Evolutionary conservation across 148 eudicot genomes (phyloP).

Genomic region (Silene latifolia): DNA sequence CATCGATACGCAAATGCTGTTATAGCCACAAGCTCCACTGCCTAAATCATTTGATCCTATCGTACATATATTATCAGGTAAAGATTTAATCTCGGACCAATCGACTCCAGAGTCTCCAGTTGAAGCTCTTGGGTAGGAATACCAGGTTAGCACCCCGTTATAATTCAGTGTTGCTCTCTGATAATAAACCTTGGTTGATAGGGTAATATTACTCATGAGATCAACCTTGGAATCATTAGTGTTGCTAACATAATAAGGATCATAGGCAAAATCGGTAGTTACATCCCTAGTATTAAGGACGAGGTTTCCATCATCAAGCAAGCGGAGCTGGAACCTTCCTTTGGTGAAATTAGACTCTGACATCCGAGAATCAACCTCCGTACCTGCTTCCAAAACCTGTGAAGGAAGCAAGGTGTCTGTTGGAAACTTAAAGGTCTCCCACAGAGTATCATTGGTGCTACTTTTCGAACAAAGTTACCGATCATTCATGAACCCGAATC

Average conservation of each 20-base stretch:
- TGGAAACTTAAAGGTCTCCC: constrained; percentile 46
- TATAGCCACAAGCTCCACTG: constrained; percentile 52
- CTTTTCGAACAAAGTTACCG: constrained; percentile 40
- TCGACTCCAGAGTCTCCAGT: neutral
- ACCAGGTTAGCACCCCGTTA: constrained; percentile 43
- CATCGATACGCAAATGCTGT: constrained; percentile 41
- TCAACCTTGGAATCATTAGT: neutral
- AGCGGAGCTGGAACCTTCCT: constrained; percentile 41
- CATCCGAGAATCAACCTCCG: constrained; percentile 22
- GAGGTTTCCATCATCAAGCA: constrained; percentile 20
- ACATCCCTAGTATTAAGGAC: constrained; percentile 18
- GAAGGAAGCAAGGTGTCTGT: constrained; percentile 52
- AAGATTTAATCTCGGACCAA: constrained; percentile 26
- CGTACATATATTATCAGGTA: constrained; percentile 44
- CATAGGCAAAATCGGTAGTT: neutral
- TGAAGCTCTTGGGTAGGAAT: constrained; percentile 27
- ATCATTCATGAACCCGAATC: constrained; percentile 38
- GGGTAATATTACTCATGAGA: constrained; percentile 9
- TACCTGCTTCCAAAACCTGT: constrained; percentile 27
- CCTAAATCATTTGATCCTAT: neutral
- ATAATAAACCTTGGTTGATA: constrained; percentile 23
- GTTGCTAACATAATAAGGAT: neutral
- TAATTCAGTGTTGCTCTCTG: constrained; percentile 38
- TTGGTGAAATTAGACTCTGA: constrained; percentile 31
- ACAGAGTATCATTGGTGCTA: constrained; percentile 10